A percentile compares a stretch with the other conserved stretches of the same genome.
Evolutionary conservation across 345 rosid species (phyloP).

Genomic region (sweet orange (Citrus sinensis)): DVS_A1.0 CM039163.1:41366501-41367000

Average conservation of each 20-base stretch:
- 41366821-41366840: conserved; percentile 2
- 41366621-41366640: not conserved
- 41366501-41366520: conserved; percentile 94
- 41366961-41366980: not conserved
- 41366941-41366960: not conserved
- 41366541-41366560: conserved; percentile 96
- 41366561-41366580: conserved; percentile 95
- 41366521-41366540: conserved; percentile 97
- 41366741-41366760: conserved; percentile 99
- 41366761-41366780: conserved; percentile 84
- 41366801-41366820: conserved; percentile 81
- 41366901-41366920: not conserved
- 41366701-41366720: not conserved
- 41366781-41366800: conserved; percentile 87
- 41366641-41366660: not conserved
- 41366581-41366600: conserved; percentile 77
- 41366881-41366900: not conserved
- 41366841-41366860: not conserved
- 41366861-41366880: not conserved
- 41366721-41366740: conserved; percentile 72
- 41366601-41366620: conserved; percentile 46
- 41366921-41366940: not conserved
- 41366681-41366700: not conserved
- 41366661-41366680: not conserved
- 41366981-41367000: not conserved